These are phyloP conservation scores for Orobanche coerulescens DNA, from an alignment of 257 asterid genomes.

Conservation along the genomic window DNA sequence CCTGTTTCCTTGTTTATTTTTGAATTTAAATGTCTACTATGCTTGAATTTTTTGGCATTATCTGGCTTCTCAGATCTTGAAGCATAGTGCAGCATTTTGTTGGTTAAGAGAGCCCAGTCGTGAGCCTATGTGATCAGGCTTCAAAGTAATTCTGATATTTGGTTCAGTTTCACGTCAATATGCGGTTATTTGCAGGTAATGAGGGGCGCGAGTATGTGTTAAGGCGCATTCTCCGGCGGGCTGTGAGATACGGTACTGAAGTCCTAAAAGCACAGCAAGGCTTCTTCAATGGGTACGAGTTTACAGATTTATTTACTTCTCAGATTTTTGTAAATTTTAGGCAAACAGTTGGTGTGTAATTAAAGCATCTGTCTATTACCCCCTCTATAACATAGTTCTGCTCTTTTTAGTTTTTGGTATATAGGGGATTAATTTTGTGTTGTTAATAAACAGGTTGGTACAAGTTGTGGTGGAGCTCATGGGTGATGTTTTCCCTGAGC, in stretches of 20 bases:
- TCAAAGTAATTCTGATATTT: constrained; percentile 9
- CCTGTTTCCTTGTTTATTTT: neutral
- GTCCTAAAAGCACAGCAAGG: constrained; percentile 83
- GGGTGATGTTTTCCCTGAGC: constrained; percentile 91
- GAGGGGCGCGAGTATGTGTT: constrained; percentile 98
- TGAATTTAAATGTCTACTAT: neutral
- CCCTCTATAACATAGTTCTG: neutral
- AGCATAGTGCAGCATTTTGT: neutral
- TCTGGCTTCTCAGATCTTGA: neutral
- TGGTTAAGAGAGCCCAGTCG: neutral
- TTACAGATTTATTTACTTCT: neutral
- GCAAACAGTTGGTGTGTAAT: neutral
- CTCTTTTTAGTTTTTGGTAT: constrained; percentile 4
- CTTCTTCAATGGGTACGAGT: constrained; percentile 69
- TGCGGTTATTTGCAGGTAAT: constrained; percentile 49
- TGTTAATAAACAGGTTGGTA: constrained; percentile 52
- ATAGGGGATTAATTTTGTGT: neutral
- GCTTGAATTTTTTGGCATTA: neutral
- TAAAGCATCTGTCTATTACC: neutral
- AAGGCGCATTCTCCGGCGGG: constrained; percentile 93
- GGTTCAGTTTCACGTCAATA: constrained; percentile 12
- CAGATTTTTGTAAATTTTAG: neutral
- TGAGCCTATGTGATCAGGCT: neutral
- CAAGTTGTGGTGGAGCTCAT: constrained; percentile 68
- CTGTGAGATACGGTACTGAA: constrained; percentile 97